Evolutionary conservation across 805 yeast species (phyloP).

Genomic region (Hanseniaspora mollemarum): DNA sequence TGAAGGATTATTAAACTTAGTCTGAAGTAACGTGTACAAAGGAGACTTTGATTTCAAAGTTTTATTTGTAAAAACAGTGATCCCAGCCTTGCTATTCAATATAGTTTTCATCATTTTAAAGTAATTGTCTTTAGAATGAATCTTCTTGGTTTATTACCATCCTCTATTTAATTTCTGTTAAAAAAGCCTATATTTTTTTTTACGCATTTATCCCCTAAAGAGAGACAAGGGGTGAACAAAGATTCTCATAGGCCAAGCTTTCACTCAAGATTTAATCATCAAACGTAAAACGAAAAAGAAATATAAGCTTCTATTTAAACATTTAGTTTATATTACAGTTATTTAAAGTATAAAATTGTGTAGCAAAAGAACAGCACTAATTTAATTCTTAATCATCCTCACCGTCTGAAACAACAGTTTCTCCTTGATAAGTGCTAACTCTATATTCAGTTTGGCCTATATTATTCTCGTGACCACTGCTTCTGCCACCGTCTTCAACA

Average conservation of each 20-base stretch:
- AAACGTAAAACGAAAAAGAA: no score
- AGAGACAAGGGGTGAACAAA: no score
- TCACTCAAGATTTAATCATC: no score
- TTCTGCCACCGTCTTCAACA: not conserved
- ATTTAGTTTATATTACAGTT: no score
- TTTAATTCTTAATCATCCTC: slow-evolving; percentile 10
- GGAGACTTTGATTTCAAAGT: slow-evolving; percentile 14
- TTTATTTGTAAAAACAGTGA: slow-evolving; percentile 12
- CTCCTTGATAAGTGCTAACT: slow-evolving; percentile 14
- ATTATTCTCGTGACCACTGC: not conserved
- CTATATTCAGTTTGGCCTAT: slow-evolving; percentile 7
- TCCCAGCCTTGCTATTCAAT: slow-evolving; percentile 9
- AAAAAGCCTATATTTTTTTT: no score
- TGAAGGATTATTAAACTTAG: slow-evolving; percentile 13
- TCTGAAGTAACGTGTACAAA: not conserved
- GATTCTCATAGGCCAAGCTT: no score
- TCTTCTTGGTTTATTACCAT: not conserved
- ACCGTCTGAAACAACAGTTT: slow-evolving; percentile 14
- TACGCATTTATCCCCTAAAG: no score
- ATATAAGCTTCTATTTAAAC: no score
- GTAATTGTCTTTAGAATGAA: not conserved
- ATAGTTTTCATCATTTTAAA: slow-evolving; percentile 4
- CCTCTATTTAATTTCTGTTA: no score
- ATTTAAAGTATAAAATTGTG: no score
- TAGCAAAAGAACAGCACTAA: no score